Base-by-base conservation (phyloP, 805 yeast species). In the Myxozyma vanderwaltii region DNA sequence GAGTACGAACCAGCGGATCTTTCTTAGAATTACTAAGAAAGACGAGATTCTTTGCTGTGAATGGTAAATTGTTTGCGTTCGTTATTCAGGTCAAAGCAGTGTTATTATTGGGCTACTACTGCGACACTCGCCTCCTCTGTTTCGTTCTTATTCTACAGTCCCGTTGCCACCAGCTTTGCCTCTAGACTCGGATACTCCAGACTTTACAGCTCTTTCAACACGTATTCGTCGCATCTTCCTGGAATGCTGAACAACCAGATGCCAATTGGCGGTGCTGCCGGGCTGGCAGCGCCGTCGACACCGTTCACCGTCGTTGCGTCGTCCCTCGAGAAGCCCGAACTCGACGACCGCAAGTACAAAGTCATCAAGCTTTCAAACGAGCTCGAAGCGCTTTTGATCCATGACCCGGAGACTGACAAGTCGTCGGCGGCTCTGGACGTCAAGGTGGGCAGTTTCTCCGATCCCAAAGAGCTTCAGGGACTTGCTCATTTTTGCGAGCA, bases 401-500 rank as follows among this genome's bases (percentile, higher is more conserved):
- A 91, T 1, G 97, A 92, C 67, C 86, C 91, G 0, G 74, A 83
- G 0, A 81, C 83, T 15, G 84, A 82, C 45, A 66, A 79, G 13
- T 85, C 88, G 2, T 80, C 94, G 0, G 86, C 88, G 19, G 84
- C 96, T 0, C 67, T 92, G 5, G 82, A 89, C 39, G 89, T 91
- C 1, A 85, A 86, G 2, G 77, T 89, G 0, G 99, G 99, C 7
- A 85, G 96, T 1, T 85, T 84, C 68, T 78, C 84, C 48, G 97
- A 92, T 65, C 92, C 96, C 0, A 76, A 74, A 4, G 79, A 78
- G 3, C 66, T 86, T 1, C 84, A 84, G 0, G 99, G 99, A 0
- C 69, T 92, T 38, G 98, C 98, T 0, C 99, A 92, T 75, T 80
- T 89, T 58, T 86, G 95, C 67, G 97, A 90, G 69, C 96, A 90